Conservation (phyloP, 2,329 filamentous ascomycete genomes). For the Rhinocladiella similis region DNA sequence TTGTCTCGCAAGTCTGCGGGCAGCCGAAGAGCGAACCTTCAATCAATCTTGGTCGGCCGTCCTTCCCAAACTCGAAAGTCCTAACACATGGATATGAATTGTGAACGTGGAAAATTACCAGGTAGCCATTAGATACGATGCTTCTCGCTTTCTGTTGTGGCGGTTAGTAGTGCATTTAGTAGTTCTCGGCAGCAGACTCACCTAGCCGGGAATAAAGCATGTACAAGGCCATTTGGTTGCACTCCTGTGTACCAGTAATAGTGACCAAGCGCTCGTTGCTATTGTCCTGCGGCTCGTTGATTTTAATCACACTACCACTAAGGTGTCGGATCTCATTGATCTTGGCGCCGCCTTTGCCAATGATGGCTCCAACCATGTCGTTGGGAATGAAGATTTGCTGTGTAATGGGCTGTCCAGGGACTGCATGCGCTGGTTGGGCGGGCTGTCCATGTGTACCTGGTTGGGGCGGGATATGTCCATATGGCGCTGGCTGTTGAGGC, state of each 20-base stretch:
- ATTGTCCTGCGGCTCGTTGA: conserved; percentile 98
- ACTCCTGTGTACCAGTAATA: conserved; percentile 95
- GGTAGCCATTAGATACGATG: conserved; percentile 51
- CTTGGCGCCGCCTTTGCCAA: conserved; percentile 96
- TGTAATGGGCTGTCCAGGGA: conserved; percentile 82
- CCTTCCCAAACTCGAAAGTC: too few relatives aligned
- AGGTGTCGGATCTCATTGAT: conserved; percentile 99
- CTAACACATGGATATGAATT: too few relatives aligned
- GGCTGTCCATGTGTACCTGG: conserved; percentile 64
- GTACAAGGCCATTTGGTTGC: conserved; percentile 99
- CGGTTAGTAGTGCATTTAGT: conserved; percentile 24
- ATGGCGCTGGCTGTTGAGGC: conserved; percentile 73
- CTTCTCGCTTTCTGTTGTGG: conserved; percentile 68
- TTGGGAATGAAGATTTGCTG: conserved; percentile 99
- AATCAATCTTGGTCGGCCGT: too few relatives aligned
- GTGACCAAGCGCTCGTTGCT: conserved; percentile 97
- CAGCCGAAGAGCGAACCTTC: too few relatives aligned
- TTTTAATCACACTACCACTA: conserved; percentile 98
- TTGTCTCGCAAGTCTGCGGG: too few relatives aligned
- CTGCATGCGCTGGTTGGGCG: conserved; percentile 64
- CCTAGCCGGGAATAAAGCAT: conserved; percentile 98
- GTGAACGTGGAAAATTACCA: background rate
- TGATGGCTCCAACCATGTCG: conserved; percentile 99
- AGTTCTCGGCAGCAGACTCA: conserved; percentile 52
- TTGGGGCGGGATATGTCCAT: conserved; percentile 62